phyloP scores from a whole-genome alignment of 78 protist genomes.

The Bodo saltans region DNA sequence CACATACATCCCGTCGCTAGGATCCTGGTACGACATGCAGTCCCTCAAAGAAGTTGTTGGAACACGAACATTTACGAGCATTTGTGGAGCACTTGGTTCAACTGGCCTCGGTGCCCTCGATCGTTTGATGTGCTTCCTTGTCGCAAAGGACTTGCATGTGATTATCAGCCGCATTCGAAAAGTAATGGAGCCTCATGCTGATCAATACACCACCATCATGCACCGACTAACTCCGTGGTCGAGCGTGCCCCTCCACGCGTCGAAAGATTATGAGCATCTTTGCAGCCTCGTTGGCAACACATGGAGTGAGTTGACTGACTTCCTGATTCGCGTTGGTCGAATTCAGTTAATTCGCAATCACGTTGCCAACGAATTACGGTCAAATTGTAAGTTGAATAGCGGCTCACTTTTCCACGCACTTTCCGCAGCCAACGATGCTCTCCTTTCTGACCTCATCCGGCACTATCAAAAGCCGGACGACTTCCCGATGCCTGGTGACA shows the following conservation, averaged over 20 bases:
- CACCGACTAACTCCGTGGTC: not conserved
- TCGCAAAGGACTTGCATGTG: slow-evolving; percentile 63
- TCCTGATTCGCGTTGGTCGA: slow-evolving; percentile 62
- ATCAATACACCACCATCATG: not conserved
- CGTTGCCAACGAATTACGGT: slow-evolving; percentile 59
- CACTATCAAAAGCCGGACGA: slow-evolving; percentile 72
- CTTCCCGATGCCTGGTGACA: slow-evolving; percentile 70
- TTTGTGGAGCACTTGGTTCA: slow-evolving; percentile 54
- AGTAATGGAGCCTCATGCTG: not conserved
- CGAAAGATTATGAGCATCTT: not conserved
- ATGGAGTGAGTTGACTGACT: no score
- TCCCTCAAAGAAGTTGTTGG: slow-evolving; percentile 63
- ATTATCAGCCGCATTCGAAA: slow-evolving; percentile 6
- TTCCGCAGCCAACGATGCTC: slow-evolving; percentile 57
- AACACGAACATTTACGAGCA: slow-evolving; percentile 37
- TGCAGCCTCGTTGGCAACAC: no score
- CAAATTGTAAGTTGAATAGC: slow-evolving; percentile 55
- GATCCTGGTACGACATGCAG: slow-evolving; percentile 48
- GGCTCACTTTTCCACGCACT: slow-evolving; percentile 54
- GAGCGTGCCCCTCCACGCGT: not conserved
- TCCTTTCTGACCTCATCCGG: slow-evolving; percentile 56
- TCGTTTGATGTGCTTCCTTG: slow-evolving; percentile 65
- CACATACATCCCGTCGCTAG: not conserved
- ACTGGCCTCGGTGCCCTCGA: slow-evolving; percentile 78
- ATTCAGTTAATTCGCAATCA: slow-evolving; percentile 73